Percentiles rank a stretch among this genome's conserved stretches.
Conservation (phyloP, 352 stramenopile genomes). For the Pilasporangium apinafurcum region DNA sequence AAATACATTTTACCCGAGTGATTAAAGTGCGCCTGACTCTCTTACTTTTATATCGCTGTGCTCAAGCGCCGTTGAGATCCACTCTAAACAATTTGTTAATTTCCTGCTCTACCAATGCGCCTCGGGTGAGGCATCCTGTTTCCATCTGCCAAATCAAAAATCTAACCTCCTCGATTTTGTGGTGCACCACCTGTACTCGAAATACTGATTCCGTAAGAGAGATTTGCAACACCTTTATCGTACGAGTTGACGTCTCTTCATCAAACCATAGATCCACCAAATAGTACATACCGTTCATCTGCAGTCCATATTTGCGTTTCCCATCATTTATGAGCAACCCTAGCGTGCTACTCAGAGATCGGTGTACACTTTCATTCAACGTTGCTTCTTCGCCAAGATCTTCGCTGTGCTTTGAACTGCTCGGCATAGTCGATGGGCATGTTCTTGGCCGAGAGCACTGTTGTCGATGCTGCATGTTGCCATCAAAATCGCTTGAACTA, state of each 20-base stretch:
- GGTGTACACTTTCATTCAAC: neutral
- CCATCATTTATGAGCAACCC: conserved; percentile 6
- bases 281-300: neutral
- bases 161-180: conserved; percentile 8
- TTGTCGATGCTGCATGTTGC: neutral
- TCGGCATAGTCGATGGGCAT: conserved; percentile 44
- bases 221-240: neutral
- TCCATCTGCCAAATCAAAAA: conserved; percentile 19
- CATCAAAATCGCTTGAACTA: neutral
- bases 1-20: conserved; percentile 32
- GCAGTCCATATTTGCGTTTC: conserved; percentile 1
- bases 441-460: conserved; percentile 24
- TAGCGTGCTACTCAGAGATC: neutral
- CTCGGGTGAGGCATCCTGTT: conserved; percentile 5
- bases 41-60: neutral
- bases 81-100: conserved; percentile 1
- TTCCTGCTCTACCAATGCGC: conserved; percentile 4
- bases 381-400: too few relatives aligned
- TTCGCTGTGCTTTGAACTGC: neutral
- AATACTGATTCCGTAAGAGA: too few relatives aligned
- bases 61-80: too few relatives aligned
- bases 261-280: conserved; percentile 3
- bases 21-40: neutral
- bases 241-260: neutral
- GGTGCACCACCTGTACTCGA: neutral